phyloP scores from a whole-genome alignment of 164 flowering plant species.

The Vitis labrusca region DNA sequence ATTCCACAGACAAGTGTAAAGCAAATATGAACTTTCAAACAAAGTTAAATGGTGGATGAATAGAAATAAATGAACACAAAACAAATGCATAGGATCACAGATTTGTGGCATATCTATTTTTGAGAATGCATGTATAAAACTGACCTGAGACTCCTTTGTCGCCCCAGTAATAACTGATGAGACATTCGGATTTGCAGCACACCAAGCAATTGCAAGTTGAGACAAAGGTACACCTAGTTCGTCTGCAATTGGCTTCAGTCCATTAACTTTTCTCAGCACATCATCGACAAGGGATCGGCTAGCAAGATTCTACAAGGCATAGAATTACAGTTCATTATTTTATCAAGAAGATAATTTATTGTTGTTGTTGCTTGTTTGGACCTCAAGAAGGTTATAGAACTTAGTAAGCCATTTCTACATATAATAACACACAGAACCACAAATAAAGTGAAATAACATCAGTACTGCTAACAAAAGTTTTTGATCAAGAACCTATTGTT shows the following conservation, averaged over 20 bases:
- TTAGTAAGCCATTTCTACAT: no score
- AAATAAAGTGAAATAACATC: no score
- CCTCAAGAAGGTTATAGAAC: background rate
- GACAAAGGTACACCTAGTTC: conserved; percentile 85
- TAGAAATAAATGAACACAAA: background rate
- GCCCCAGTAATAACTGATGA: conserved; percentile 99
- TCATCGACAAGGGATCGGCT: conserved; percentile 89
- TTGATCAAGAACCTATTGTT: no score
- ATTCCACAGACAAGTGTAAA: background rate
- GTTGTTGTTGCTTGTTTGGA: no score
- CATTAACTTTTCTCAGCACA: conserved; percentile 81
- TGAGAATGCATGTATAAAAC: conserved; percentile 10
- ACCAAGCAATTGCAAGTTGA: conserved; percentile 99
- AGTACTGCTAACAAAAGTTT: no score
- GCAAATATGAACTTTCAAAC: background rate
- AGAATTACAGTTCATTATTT: background rate
- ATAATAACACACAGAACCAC: no score
- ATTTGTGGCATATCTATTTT: background rate
- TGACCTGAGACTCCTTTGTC: conserved; percentile 90
- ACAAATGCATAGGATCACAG: background rate
- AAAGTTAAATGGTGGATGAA: background rate
- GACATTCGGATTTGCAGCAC: conserved; percentile 95
- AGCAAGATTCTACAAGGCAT: conserved; percentile 74
- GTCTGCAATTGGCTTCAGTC: conserved; percentile 87
- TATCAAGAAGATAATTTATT: background rate